phyloP scores from a whole-genome alignment of 2,329 filamentous ascomycete genomes.

The Plenodomus lindquistii region DNA sequence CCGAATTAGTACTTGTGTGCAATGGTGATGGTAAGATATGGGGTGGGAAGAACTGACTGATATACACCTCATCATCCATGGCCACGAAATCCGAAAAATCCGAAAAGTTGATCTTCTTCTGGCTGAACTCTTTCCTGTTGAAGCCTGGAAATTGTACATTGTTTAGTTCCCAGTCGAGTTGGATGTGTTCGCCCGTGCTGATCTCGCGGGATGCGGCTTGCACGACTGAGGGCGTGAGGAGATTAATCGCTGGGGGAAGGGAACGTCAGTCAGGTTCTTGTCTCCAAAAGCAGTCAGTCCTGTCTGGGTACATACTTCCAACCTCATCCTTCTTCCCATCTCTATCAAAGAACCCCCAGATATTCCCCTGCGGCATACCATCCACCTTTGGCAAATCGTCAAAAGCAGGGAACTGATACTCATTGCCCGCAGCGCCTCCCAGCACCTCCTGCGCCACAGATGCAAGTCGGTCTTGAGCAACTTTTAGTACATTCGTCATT shows the following conservation, averaged over 20 bases:
- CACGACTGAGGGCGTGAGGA: constrained; percentile 58
- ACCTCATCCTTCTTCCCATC: constrained; percentile 54
- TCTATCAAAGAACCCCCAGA: constrained; percentile 42
- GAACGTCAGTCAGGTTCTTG: neutral
- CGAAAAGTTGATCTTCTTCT: constrained; percentile 54
- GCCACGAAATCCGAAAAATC: constrained; percentile 30
- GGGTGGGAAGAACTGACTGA: constrained; percentile 5
- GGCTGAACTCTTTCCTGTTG: constrained; percentile 55
- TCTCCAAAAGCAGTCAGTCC: no score
- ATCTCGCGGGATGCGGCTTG: constrained; percentile 56
- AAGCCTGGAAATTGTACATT: constrained; percentile 61
- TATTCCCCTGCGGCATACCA: constrained; percentile 38
- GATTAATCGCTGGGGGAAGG: constrained; percentile 39
- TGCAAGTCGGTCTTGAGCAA: neutral
- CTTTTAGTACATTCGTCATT: neutral
- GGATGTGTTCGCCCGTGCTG: constrained; percentile 55
- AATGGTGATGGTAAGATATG: no score
- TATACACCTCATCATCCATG: constrained; percentile 39
- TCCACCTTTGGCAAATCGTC: constrained; percentile 38
- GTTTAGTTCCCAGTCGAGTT: constrained; percentile 59
- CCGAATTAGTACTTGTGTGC: neutral
- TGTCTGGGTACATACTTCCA: constrained; percentile 51
- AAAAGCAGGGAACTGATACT: constrained; percentile 35
- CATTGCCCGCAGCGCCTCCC: neutral
- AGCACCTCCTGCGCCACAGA: neutral